Base-by-base conservation (phyloP, 192 early-diverging fungal genomes). In the Rhizoclosmatium globosum region DNA sequence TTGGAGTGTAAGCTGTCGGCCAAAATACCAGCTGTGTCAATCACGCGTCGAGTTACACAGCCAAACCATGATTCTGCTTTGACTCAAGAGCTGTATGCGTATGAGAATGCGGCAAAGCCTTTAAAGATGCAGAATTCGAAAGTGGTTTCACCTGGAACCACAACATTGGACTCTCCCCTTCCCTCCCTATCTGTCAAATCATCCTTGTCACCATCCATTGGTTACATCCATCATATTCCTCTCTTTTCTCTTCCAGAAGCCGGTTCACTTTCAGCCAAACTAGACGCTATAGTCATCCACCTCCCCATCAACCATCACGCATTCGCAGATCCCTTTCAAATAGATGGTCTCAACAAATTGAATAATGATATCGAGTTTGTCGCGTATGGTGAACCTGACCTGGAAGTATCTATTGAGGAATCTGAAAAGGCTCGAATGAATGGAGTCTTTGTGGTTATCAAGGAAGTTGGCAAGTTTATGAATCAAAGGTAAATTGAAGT, bases 291-390 rank as follows among this genome's bases (percentile, higher is more conserved):
- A 9, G 38, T 72, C 19, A 2, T 59, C 7, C 70, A 72, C 38
- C 4, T 72, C 15, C 70, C 70, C 70, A 15, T 72, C 15, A 72
- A 72, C 44, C 48, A 72, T 2, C 70, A 72, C 41, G 70, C 70
- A 15, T 72, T 72, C 53, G 70, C 44, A 47, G 70, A 72, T 57
- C 70, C 70, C 38, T 72, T 72, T 57, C 70, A 72, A 44, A 44
- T 56, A 9, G 19, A 46, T 57, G 70, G 70, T 23, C 44, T 72
- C 47, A 72, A 72, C 9, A n/a, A 23, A 21, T 21, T 72, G 21
- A 45, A 69, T 43, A 41, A 44, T 1, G 4, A 31, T 15, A 47
- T 72, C 9, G 43, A 57, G 15, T 72, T 11, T 15, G 3, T 50
- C n/a, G 38, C 48, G 38, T 72, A 72, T 41, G 70, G 70, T 1